Evolutionary conservation across 305 asterid species (phyloP).

Genomic region (Andrographis paniculata): DNA sequence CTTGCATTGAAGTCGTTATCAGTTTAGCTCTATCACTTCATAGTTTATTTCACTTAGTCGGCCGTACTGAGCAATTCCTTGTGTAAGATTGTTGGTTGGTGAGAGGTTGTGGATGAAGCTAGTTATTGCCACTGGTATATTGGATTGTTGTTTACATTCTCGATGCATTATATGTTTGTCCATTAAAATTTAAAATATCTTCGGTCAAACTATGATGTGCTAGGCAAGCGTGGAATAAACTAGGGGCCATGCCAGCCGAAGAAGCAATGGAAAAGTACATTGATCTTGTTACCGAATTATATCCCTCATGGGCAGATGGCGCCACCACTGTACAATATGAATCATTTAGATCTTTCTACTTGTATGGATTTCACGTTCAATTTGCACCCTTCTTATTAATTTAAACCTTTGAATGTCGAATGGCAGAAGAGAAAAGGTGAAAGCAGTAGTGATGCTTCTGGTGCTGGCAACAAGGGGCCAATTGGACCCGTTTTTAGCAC

Average conservation of each 20-base stretch:
- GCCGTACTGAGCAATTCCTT: too few species aligned
- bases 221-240: slow-evolving; percentile 97
- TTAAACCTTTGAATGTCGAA: slow-evolving; percentile 7
- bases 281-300: slow-evolving; percentile 69
- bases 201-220: too few species aligned
- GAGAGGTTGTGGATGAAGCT: too few species aligned
- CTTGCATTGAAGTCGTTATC: too few species aligned
- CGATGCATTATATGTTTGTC: too few species aligned
- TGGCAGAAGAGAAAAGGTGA: slow-evolving; percentile 46
- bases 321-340: slow-evolving; percentile 48
- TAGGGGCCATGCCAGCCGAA: slow-evolving; percentile 96
- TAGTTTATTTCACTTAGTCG: too few species aligned
- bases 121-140: too few species aligned
- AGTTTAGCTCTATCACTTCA: too few species aligned
- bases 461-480: slow-evolving; percentile 58
- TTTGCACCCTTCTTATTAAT: slow-evolving; percentile 4
- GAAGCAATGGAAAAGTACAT: slow-evolving; percentile 93
- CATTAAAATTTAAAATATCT: too few species aligned
- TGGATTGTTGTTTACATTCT: too few species aligned
- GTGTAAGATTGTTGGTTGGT: too few species aligned
- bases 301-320: slow-evolving; percentile 80
- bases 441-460: slow-evolving; percentile 31
- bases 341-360: slow-evolving; percentile 18
- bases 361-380: neutral
- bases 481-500: slow-evolving; percentile 96